Evolutionary conservation across 495 filamentous ascomycete genomes (phyloP).

Genomic region (Neurospora sp.): DNA sequence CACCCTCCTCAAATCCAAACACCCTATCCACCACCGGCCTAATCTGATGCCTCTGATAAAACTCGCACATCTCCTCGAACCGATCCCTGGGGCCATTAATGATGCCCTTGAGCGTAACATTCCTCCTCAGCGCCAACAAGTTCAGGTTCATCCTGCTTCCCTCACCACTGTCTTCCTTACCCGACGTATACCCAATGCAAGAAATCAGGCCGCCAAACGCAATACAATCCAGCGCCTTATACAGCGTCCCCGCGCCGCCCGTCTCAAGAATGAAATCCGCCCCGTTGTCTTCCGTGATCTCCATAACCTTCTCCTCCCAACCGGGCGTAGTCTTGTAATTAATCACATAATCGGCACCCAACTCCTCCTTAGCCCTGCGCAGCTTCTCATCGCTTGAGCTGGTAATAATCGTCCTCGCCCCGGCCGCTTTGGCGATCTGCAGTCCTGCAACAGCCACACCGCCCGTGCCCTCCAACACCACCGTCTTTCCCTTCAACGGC

Average conservation of each 20-base stretch:
- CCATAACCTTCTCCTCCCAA: slow-evolving; percentile 34
- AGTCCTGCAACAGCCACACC: slow-evolving; percentile 30
- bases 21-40: slow-evolving; percentile 26
- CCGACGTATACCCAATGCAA: slow-evolving; percentile 34
- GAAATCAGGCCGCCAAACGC: slow-evolving; percentile 36
- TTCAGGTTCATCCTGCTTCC: slow-evolving; percentile 30
- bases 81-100: slow-evolving; percentile 25
- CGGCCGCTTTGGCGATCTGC: slow-evolving; percentile 30
- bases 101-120: slow-evolving; percentile 29
- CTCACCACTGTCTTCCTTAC: slow-evolving; percentile 27
- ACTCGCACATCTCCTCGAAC: slow-evolving; percentile 25
- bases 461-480: slow-evolving; percentile 38
- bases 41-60: slow-evolving; percentile 26
- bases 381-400: slow-evolving; percentile 37
- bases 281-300: slow-evolving; percentile 25
- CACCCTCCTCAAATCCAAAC: slow-evolving; percentile 20
- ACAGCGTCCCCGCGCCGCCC: slow-evolving; percentile 37
- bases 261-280: slow-evolving; percentile 42
- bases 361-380: slow-evolving; percentile 21
- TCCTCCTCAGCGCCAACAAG: slow-evolving; percentile 27
- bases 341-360: slow-evolving; percentile 34
- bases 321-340: slow-evolving; percentile 35
- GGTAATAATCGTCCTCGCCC: slow-evolving; percentile 32
- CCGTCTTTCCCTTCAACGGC: slow-evolving; percentile 16
- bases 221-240: slow-evolving; percentile 30